These are phyloP conservation scores for Delphinella strobiligena DNA, from an alignment of 2,329 filamentous ascomycete species.

Conservation along the genomic window DNA sequence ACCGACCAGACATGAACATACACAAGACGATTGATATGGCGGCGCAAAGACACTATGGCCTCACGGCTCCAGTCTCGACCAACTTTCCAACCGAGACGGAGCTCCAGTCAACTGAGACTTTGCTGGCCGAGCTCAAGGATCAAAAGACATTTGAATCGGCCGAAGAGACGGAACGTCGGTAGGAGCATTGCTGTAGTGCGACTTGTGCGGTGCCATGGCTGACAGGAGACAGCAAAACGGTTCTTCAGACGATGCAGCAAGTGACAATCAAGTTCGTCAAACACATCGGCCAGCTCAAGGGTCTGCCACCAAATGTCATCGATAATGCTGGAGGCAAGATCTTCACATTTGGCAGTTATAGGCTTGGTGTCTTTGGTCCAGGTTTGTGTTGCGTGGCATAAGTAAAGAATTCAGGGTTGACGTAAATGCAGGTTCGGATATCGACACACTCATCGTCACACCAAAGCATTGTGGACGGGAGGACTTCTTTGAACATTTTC, in stretches of 20 bases:
- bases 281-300: conserved; percentile 62
- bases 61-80: conserved; percentile 74
- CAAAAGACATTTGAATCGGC: conserved; percentile 87
- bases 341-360: conserved; percentile 92
- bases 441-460: conserved; percentile 86
- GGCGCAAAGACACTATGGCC: conserved; percentile 46
- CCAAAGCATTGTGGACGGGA: conserved; percentile 80
- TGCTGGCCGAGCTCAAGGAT: conserved; percentile 72
- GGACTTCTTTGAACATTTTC: conserved; percentile 87
- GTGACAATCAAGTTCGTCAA: conserved; percentile 82
- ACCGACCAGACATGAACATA: too few species aligned
- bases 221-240: conserved; percentile 44
- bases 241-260: conserved; percentile 63
- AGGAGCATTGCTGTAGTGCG: conserved; percentile 12
- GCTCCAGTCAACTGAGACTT: conserved; percentile 60
- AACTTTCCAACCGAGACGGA: conserved; percentile 66
- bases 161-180: conserved; percentile 76
- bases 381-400: conserved; percentile 27
- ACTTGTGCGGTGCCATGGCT: too few species aligned
- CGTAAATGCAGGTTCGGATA: conserved; percentile 62
- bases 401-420: too few species aligned
- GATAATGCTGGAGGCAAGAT: conserved; percentile 83
- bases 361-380: conserved; percentile 84
- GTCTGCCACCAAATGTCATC: conserved; percentile 61
- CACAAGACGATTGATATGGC: conserved; percentile 10